Conservation (phyloP, 2,329 filamentous ascomycete genomes). For the Penicillium sp. region DNA sequence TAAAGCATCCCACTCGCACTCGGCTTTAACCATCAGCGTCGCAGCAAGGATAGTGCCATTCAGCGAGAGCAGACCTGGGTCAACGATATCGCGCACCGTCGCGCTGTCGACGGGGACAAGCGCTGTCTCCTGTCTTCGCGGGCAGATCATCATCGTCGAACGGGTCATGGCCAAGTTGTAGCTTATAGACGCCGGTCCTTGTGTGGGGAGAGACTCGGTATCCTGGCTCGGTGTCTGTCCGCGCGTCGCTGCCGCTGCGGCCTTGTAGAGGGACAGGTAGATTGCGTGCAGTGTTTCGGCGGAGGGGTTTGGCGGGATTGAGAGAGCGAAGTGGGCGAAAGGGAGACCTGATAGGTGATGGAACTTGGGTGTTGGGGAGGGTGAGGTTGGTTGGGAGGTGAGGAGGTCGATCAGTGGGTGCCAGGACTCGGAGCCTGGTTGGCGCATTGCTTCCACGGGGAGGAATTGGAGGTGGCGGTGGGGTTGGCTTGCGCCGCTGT, state of each 20-base stretch:
- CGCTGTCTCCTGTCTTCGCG: slow-evolving; percentile 48
- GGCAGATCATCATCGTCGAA: slow-evolving; percentile 53
- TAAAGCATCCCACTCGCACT: slow-evolving; percentile 54
- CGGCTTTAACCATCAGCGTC: slow-evolving; percentile 58
- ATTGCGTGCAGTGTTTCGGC: slow-evolving; percentile 35
- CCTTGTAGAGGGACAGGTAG: slow-evolving; percentile 45
- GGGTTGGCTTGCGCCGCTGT: slow-evolving; percentile 49
- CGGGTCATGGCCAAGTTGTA: slow-evolving; percentile 60
- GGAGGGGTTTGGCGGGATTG: slow-evolving; percentile 42
- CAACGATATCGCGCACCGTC: slow-evolving; percentile 28
- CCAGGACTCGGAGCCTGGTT: slow-evolving; percentile 42
- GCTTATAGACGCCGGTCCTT: slow-evolving; percentile 49
- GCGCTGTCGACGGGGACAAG: slow-evolving; percentile 40
- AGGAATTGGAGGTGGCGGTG: slow-evolving; percentile 51
- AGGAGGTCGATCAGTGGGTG: slow-evolving; percentile 48
- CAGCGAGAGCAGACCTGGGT: slow-evolving; percentile 47
- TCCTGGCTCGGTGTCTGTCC: slow-evolving; percentile 16
- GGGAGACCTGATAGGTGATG: slow-evolving; percentile 41
- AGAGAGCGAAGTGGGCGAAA: slow-evolving; percentile 50
- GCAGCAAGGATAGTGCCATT: slow-evolving; percentile 59
- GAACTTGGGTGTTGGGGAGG: slow-evolving; percentile 17
- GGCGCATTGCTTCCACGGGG: slow-evolving; percentile 46
- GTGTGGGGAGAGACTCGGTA: slow-evolving; percentile 15
- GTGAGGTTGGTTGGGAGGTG: slow-evolving; percentile 13
- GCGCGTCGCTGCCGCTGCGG: slow-evolving; percentile 31